These are phyloP conservation scores for Plasmodium gaboni DNA, from an alignment of 169 alveolate species.

Conservation along the genomic window DNA sequence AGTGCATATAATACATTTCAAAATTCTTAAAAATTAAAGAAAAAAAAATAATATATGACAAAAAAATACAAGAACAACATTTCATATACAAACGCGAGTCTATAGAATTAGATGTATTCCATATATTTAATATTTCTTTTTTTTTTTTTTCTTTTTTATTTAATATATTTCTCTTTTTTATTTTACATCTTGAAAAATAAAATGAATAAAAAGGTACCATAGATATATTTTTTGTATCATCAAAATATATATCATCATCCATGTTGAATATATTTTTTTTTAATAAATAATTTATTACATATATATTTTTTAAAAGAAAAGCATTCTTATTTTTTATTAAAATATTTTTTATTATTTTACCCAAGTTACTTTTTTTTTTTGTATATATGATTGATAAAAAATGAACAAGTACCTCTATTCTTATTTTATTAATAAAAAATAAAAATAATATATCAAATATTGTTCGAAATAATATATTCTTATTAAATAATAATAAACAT, in stretches of 20 bases:
- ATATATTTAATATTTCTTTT: not conserved
- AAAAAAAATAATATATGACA: slow-evolving; percentile 48
- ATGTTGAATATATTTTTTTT: not conserved
- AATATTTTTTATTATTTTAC: slow-evolving; percentile 34
- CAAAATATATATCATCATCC: not conserved
- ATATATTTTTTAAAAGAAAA: not conserved
- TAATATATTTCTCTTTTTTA: not conserved
- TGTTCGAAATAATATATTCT: slow-evolving; percentile 7
- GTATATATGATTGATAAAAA: slow-evolving; percentile 19
- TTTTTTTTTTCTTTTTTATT: not conserved
- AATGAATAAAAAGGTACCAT: slow-evolving; percentile 36
- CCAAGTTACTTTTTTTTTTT: slow-evolving; percentile 1
- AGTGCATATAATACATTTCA: slow-evolving; percentile 66
- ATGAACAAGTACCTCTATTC: not conserved
- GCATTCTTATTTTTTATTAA: slow-evolving; percentile 9
- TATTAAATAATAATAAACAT: slow-evolving; percentile 29
- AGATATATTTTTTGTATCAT: not conserved
- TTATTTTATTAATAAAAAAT: slow-evolving; percentile 23
- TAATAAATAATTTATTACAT: slow-evolving; percentile 54
- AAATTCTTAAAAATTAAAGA: slow-evolving; percentile 48
- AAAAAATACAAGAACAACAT: slow-evolving; percentile 66
- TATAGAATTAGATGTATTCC: not conserved
- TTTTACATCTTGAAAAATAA: slow-evolving; percentile 2
- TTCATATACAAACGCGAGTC: slow-evolving; percentile 14
- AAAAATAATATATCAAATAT: slow-evolving; percentile 58